These are phyloP conservation scores for Eucalyptus tenuipes DNA, from an alignment of 345 rosid genomes.

Conservation along the genomic window DNA sequence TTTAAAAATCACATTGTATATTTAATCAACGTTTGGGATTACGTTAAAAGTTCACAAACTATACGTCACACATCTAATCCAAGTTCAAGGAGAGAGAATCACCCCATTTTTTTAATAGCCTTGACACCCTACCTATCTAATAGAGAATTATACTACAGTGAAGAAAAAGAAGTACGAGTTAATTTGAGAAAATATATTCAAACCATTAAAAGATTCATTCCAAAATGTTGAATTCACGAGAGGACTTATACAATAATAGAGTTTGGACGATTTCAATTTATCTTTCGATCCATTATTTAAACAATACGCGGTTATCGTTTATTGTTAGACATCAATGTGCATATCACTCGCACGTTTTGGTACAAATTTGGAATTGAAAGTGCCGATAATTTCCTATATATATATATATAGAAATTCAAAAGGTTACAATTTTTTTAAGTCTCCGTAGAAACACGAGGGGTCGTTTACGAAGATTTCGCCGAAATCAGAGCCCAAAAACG, in stretches of 20 bases:
- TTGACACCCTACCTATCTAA: not conserved
- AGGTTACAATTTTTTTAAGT: not conserved
- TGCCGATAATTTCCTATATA: not conserved
- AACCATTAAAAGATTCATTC: not conserved
- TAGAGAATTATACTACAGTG: not conserved
- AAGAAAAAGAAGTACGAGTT: not conserved
- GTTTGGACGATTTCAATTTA: not conserved
- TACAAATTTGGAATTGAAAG: not conserved
- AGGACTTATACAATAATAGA: not conserved
- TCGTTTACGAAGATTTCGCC: not conserved
- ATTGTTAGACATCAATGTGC: not conserved
- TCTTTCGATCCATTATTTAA: not conserved
- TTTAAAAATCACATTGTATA: not conserved
- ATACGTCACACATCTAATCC: rapidly evolving
- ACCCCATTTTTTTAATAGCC: not conserved
- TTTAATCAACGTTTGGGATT: rapidly evolving
- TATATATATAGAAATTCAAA: not conserved
- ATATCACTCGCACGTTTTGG: not conserved
- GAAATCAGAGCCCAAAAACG: not conserved
- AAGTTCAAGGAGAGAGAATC: not conserved
- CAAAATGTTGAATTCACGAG: not conserved
- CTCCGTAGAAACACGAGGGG: not conserved
- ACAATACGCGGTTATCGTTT: rapidly evolving
- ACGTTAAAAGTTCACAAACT: rapidly evolving
- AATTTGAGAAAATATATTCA: not conserved